phyloP scores from a whole-genome alignment of 306 rosid genomes.

The Lupinus albus region DNA sequence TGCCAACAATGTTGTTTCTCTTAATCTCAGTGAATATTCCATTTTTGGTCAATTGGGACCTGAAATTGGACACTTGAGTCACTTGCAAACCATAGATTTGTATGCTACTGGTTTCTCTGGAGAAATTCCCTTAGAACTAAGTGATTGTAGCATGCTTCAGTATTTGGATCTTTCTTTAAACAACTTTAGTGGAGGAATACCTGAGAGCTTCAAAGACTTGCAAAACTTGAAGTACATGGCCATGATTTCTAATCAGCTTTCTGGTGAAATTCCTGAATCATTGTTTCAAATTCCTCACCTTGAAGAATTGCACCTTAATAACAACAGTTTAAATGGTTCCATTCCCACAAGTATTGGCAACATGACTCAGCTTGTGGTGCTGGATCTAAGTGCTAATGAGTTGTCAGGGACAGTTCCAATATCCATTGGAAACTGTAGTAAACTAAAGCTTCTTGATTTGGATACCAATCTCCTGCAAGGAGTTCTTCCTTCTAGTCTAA shows the following conservation, averaged over 20 bases:
- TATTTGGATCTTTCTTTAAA: slow-evolving; percentile 51
- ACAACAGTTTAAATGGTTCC: slow-evolving; percentile 58
- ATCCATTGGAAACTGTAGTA: slow-evolving; percentile 70
- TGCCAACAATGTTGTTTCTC: slow-evolving; percentile 48
- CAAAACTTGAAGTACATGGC: slow-evolving; percentile 31
- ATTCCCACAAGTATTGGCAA: slow-evolving; percentile 65
- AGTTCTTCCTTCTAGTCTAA: slow-evolving; percentile 60
- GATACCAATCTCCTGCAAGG: slow-evolving; percentile 51
- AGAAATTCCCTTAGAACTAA: slow-evolving; percentile 22
- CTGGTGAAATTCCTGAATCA: slow-evolving; percentile 56
- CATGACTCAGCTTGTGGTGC: slow-evolving; percentile 34
- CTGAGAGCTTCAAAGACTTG: slow-evolving; percentile 43
- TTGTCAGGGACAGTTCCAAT: slow-evolving; percentile 63
- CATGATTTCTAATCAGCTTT: slow-evolving; percentile 41
- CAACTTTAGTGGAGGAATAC: slow-evolving; percentile 55
- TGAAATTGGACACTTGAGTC: slow-evolving; percentile 46
- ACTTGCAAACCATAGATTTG: slow-evolving; percentile 37
- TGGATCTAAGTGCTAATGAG: slow-evolving; percentile 47
- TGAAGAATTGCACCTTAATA: slow-evolving; percentile 39
- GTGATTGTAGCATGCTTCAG: slow-evolving; percentile 54
- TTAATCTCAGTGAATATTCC: slow-evolving; percentile 51
- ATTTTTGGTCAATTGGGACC: slow-evolving; percentile 68
- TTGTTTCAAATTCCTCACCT: slow-evolving; percentile 49
- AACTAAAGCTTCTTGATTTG: slow-evolving; percentile 45
- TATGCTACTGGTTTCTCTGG: slow-evolving; percentile 15